Evolutionary conservation across 306 rosid genomes (phyloP), one percentile per base, ranked within the genome.

Genomic region (Clitoria ternatea): DNA sequence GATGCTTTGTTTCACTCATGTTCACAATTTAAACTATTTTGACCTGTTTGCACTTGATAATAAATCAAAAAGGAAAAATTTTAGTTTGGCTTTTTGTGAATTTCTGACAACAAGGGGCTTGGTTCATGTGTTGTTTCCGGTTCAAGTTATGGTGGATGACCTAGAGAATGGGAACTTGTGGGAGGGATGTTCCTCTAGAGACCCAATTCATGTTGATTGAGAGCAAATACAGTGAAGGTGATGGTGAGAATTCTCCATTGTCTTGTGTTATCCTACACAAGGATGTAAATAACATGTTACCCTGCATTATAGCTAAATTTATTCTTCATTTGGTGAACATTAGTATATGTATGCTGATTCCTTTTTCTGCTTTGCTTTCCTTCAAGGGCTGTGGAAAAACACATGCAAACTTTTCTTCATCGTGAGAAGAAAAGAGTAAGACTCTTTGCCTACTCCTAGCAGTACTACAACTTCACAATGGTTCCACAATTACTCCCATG

Each of bases 371-470:
- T 77, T 20, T 29, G 18, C 18, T 45, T 53, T 22, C 45, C 42
- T 62, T 49, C 12, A 45, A 82, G 96, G 86, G 91, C 88, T 59
- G 87, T 85, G 36, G 92, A 92, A 73, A 88, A 82, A 71, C 89
- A 90, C 80, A 80, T 82, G 87, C 88, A 92, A 80, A 89, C 92
- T 77, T 92, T 85, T 71, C 81, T 40, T 76, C 96, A 92, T n/a
- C 90, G 96, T 3, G 96, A 92, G 88, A 85, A 90, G 91, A 92
- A 92, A 73, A 88, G 77, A 83, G 98, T 85, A 43, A 53, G 85
- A 69, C 40, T 50, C 30, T 59, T 32, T 26, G 26, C 15, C 5
- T 65, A 44, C 61, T 8, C n/a, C n/a, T n/a, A n/a, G 54, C 35
- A 42, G 12, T 56, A n/a, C n/a, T 61, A 35, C 36, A n/a, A n/a